Evolutionary conservation across 495 filamentous ascomycete genomes (phyloP), one percentile per base, ranked within the genome.

Genomic region (Mytilinidion resinicola): DNA sequence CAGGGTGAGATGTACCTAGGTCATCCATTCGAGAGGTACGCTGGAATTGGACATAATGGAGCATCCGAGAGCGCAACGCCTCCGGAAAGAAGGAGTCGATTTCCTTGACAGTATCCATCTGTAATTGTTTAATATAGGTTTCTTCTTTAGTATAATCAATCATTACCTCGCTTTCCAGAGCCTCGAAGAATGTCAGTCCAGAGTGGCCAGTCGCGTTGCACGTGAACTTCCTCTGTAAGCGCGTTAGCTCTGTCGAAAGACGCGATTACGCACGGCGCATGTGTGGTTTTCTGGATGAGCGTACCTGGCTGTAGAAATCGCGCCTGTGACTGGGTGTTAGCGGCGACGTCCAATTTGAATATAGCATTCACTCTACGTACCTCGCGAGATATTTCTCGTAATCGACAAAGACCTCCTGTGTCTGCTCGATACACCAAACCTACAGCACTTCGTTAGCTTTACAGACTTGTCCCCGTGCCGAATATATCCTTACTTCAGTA

Each of bases 181-280:
- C 93, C 53, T 97, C 90, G 57, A 95, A 96, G 71, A 95, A 97
- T n/a, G 79, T 92, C 63, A 96, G 73, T 30, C 87, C 87, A 30
- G 91, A 95, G 72, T 96, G 91, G 36, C 93, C 93, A 3, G 89
- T 96, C 58, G 96, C 92, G 61, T 93, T 86, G 70, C 92, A 96
- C 52, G 92, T 95, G 68, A 97, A 99, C 44, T 86, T 84, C 59
- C 85, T 87, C 83, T 93, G 63, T 44, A 53, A 44, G 46, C 55
- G 54, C 10, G 49, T 69, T 65, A 64, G 53, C 12, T 12, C 39
- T 47, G 33, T 9, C 33, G 25, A 30, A 30, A 30, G 25, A 30
- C 6, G 25, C 25, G 25, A 30, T 30, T 30, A 30, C 6, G 6
- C 25, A 30, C 25, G 6, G 25, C 25, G 25, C 25, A 30, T 30